Percentiles rank a stretch among this genome's conserved stretches.
These are phyloP conservation scores for Penicillium sp. DNA, from an alignment of 2,329 filamentous ascomycete genomes.

Conservation along the genomic window DNA sequence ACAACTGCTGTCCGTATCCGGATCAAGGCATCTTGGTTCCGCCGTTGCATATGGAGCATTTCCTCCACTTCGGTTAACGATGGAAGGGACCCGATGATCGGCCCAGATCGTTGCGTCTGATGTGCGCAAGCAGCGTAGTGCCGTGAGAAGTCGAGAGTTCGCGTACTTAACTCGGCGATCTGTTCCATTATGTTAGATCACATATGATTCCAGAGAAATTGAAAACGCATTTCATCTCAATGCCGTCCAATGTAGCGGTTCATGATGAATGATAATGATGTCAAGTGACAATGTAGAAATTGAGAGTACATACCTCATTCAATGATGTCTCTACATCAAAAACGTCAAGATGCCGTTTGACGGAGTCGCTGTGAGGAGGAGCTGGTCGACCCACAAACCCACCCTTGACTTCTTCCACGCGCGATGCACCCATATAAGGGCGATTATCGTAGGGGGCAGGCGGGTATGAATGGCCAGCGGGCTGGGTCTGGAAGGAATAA, in stretches of 20 bases:
- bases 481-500: conserved; percentile 30
- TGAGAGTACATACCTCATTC: conserved; percentile 44
- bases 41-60: conserved; percentile 46
- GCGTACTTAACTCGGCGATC: conserved; percentile 47
- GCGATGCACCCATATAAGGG: conserved; percentile 29
- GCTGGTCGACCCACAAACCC: conserved; percentile 28
- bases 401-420: conserved; percentile 39
- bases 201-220: conserved; percentile 1
- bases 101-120: conserved; percentile 47
- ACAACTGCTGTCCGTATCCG: conserved; percentile 61
- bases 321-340: conserved; percentile 58
- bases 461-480: conserved; percentile 33
- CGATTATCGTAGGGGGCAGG: conserved; percentile 35
- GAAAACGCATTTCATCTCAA: neutral
- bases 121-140: conserved; percentile 45
- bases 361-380: conserved; percentile 45
- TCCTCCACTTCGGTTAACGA: conserved; percentile 48
- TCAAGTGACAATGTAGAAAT: neutral
- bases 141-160: conserved; percentile 47
- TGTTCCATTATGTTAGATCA: conserved; percentile 26
- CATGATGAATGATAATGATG: neutral
- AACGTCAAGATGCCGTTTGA: conserved; percentile 64
- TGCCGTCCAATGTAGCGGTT: neutral
- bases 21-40: conserved; percentile 51
- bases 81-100: conserved; percentile 44